phyloP scores from a whole-genome alignment of 768 basidiomycete genomes.

The Trametopsis cervina region DNA sequence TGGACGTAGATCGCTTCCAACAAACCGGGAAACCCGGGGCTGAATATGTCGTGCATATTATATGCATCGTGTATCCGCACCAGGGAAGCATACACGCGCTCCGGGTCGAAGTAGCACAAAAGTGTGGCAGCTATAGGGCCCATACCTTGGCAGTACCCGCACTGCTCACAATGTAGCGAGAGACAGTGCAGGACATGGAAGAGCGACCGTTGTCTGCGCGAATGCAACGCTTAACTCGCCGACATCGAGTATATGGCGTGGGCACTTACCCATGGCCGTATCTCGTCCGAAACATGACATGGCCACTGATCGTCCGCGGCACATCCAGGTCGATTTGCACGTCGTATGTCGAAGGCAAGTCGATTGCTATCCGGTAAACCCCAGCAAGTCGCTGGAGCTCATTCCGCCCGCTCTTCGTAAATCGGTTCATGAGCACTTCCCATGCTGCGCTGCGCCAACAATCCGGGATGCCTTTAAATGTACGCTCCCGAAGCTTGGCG shows the following conservation, averaged over 20 bases:
- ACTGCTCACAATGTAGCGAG: slow-evolving; percentile 74
- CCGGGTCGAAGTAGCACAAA: slow-evolving; percentile 88
- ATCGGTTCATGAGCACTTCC: slow-evolving; percentile 69
- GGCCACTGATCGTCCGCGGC: slow-evolving; percentile 90
- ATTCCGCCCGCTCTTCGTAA: slow-evolving; percentile 36
- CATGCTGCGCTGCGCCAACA: slow-evolving; percentile 92
- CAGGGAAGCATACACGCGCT: slow-evolving; percentile 77
- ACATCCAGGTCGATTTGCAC: slow-evolving; percentile 98
- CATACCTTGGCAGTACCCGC: slow-evolving; percentile 99
- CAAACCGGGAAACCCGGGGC: slow-evolving; percentile 92
- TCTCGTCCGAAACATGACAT: slow-evolving; percentile 89
- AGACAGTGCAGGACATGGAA: slow-evolving; percentile 94
- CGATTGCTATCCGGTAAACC: slow-evolving; percentile 58
- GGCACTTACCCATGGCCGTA: slow-evolving; percentile 85
- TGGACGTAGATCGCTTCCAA: slow-evolving; percentile 95
- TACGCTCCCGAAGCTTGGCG: slow-evolving; percentile 62
- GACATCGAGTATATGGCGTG: neutral
- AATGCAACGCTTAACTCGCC: slow-evolving; percentile 1
- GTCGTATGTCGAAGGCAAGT: slow-evolving; percentile 83
- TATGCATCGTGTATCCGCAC: slow-evolving; percentile 89
- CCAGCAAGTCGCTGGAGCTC: slow-evolving; percentile 37
- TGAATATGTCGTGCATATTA: slow-evolving; percentile 81
- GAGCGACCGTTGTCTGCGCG: slow-evolving; percentile 77
- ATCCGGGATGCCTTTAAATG: slow-evolving; percentile 96
- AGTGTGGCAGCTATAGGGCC: slow-evolving; percentile 94